Percentiles rank a stretch among this genome's conserved stretches.
Evolutionary conservation across 179 eudicot species (phyloP).

Genomic region (Camellia oleifera): DNA sequence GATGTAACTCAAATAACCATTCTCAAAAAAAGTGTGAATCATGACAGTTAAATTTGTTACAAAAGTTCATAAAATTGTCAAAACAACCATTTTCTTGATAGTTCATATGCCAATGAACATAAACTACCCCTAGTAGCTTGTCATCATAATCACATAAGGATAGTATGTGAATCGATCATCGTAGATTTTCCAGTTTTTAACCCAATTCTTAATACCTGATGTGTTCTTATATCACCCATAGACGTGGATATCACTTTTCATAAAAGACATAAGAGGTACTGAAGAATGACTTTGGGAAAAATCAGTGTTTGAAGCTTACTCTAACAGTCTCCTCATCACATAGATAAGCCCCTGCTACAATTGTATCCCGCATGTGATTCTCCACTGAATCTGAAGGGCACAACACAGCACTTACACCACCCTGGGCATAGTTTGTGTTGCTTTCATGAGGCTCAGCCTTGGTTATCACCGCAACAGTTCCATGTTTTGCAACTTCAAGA

Average conservation of each 20-base stretch:
- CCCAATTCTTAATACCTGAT: too few species aligned
- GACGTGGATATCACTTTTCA: neutral
- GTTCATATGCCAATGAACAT: too few species aligned
- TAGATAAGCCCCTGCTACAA: constrained; percentile 87
- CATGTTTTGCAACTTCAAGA: constrained; percentile 88
- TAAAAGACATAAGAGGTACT: neutral
- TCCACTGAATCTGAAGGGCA: constrained; percentile 89
- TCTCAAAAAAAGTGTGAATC: too few species aligned
- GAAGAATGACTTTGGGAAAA: neutral
- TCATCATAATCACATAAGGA: too few species aligned
- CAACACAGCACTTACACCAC: constrained; percentile 94
- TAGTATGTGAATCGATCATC: too few species aligned
- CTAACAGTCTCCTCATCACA: constrained; percentile 94
- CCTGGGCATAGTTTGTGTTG: constrained; percentile 98
- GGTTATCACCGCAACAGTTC: constrained; percentile 88
- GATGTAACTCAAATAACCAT: too few species aligned
- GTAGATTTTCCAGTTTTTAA: too few species aligned
- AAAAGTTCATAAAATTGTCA: too few species aligned
- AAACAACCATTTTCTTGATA: too few species aligned
- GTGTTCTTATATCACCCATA: too few species aligned
- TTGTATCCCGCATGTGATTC: constrained; percentile 89
- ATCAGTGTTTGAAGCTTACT: constrained; percentile 44
- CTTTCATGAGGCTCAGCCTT: constrained; percentile 97
- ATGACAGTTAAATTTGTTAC: too few species aligned
- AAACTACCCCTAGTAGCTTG: too few species aligned